Conservation (phyloP, 2,329 filamentous ascomycete species). For the Phialophora tarda region DNA sequence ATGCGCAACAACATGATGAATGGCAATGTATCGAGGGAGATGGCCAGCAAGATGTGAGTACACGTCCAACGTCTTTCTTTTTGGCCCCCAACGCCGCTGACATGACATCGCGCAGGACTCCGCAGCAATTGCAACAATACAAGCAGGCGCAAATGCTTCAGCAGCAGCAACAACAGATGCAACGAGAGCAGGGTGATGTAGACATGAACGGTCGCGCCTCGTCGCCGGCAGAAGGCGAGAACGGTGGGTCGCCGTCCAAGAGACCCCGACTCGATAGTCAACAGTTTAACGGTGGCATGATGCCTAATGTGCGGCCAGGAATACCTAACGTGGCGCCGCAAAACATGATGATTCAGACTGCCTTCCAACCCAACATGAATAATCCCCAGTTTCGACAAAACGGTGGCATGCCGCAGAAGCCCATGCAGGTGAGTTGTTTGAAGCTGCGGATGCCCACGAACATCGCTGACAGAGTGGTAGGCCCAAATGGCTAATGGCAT, state of each 20-base stretch:
- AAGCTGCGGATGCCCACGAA: slow-evolving; percentile 54
- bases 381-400: slow-evolving; percentile 59
- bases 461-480: slow-evolving; percentile 74
- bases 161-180: slow-evolving; percentile 66
- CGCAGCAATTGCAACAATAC: slow-evolving; percentile 37
- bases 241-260: slow-evolving; percentile 91
- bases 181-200: slow-evolving; percentile 89
- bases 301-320: slow-evolving; percentile 74
- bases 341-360: slow-evolving; percentile 60
- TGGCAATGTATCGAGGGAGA: slow-evolving; percentile 33
- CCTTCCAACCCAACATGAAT: slow-evolving; percentile 76
- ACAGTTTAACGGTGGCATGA: slow-evolving; percentile 77
- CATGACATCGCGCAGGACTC: slow-evolving; percentile 31
- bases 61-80: neutral
- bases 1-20: slow-evolving; percentile 38
- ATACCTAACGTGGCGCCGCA: slow-evolving; percentile 60
- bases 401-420: slow-evolving; percentile 64
- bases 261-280: slow-evolving; percentile 77
- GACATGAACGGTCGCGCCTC: slow-evolving; percentile 81
- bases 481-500: slow-evolving; percentile 73
- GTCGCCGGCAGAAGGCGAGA: slow-evolving; percentile 82
- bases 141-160: slow-evolving; percentile 65
- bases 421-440: slow-evolving; percentile 81
- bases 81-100: slow-evolving; percentile 1
- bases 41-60: slow-evolving; percentile 37